A percentile compares a stretch with the other conserved stretches of the same genome.
These are phyloP conservation scores for Ascochyta koolunga DNA, from an alignment of 2,329 filamentous ascomycete species.

Conservation along the genomic window DNA sequence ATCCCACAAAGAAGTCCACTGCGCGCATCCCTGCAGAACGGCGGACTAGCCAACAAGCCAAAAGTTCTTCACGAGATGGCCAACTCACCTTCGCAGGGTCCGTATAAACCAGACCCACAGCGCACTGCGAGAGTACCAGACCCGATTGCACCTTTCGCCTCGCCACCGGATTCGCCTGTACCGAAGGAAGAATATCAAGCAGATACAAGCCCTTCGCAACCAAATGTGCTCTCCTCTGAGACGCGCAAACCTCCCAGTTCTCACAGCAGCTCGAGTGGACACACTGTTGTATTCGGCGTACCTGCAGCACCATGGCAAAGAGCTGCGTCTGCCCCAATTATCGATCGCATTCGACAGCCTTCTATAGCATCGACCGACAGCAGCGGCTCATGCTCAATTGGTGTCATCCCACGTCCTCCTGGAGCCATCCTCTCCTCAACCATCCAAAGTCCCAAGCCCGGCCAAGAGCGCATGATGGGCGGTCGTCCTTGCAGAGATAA, in stretches of 20 bases:
- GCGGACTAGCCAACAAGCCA: neutral
- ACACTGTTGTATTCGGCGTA: constrained; percentile 8
- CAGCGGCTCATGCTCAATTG: constrained; percentile 20
- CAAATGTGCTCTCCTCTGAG: neutral
- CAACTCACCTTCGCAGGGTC: neutral
- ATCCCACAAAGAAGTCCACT: constrained; percentile 15
- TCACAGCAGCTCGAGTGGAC: constrained; percentile 11
- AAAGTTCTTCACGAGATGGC: neutral
- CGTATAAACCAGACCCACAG: neutral
- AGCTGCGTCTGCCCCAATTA: constrained; percentile 5
- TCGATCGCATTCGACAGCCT: constrained; percentile 12
- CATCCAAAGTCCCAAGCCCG: constrained; percentile 23
- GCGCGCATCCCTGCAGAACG: neutral
- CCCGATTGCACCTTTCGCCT: constrained; percentile 8
- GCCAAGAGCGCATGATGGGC: constrained; percentile 37
- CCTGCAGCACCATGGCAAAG: constrained; percentile 3
- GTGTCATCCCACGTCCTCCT: constrained; percentile 18
- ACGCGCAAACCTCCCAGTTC: constrained; percentile 3
- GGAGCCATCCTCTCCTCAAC: constrained; percentile 24
- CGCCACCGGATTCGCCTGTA: constrained; percentile 2
- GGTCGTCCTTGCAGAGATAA: constrained; percentile 49
- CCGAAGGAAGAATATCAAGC: neutral
- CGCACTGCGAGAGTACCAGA: neutral
- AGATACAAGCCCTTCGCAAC: neutral
- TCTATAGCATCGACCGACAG: constrained; percentile 29